Evolutionary conservation across 345 rosid species (phyloP), one percentile per base, ranked within the genome.

Genomic region (Mallotus nudiflorus): DNA sequence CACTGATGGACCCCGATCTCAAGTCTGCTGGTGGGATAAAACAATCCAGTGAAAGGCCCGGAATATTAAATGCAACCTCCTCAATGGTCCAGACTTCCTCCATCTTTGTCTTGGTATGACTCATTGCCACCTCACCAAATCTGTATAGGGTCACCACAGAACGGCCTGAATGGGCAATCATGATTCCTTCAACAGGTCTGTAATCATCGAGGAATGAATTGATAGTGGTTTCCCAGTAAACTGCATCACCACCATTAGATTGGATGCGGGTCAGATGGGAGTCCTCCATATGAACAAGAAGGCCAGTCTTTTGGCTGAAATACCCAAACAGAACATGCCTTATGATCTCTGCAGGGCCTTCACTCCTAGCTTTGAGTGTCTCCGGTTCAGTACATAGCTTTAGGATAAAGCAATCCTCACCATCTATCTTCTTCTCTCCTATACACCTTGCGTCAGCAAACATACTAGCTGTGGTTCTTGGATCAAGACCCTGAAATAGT

Each of bases 51-150:
- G 97, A 89, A 22, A 93, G 85, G 0, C 98, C 98, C 0, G 98
- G 98, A 66, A 93, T 82, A 53, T 93, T 91, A 67, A 93, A 93
- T 5, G 97, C 97, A 73, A 93, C 98, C 84, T 93, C 98, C 74
- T 93, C 98, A 18, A 93, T 93, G 0, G 89, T 87, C 98, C 98
- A 93, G 67, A 86, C 84, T 80, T 92, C 96, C 81, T 92, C 97
- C 97, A 92, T 92, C 85, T 83, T 92, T n/a, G 96, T 92, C 70
- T 86, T 92, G 44, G 89, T 84, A 50, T 85, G 94, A 82, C 98
- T 93, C 96, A 82, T 88, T 3, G 93, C 93, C 58, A 75, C 80
- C 83, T 91, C 95, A 5, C 96, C 98, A 51, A 93, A 93, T 78
- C 96, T 84, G 79, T 88, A 93, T 68, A 91, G 95, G 33, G 94